Percentiles rank a stretch among this genome's conserved stretches.
These are phyloP conservation scores for Monilinia vaccinii-corymbosi DNA, from an alignment of 2,329 filamentous ascomycete genomes.

Conservation along the genomic window DNA sequence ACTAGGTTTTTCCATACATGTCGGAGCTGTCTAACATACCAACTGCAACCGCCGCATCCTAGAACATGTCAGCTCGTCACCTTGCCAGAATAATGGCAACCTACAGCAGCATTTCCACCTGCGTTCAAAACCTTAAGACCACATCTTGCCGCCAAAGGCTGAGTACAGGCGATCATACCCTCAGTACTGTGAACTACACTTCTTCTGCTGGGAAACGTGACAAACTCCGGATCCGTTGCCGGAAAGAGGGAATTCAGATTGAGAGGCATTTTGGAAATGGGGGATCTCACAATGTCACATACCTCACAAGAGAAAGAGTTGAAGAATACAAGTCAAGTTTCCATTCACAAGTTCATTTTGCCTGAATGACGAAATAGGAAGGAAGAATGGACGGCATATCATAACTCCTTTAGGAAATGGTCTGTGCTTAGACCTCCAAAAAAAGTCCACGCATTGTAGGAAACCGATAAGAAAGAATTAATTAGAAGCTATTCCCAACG, in stretches of 20 bases:
- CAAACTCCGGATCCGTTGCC: conserved; percentile 36
- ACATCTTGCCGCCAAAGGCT: conserved; percentile 81
- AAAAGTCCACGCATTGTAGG: conserved; percentile 6
- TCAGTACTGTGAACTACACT: conserved; percentile 91
- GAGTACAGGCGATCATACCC: conserved; percentile 82
- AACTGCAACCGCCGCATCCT: conserved; percentile 95
- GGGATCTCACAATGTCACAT: no score
- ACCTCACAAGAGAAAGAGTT: no score
- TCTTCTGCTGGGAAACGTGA: conserved; percentile 66
- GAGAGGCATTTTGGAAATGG: conserved; percentile 24
- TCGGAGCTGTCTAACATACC: conserved; percentile 40
- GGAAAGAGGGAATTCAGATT: conserved; percentile 28
- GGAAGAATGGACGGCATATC: no score
- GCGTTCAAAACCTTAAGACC: conserved; percentile 76
- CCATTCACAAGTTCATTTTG: neutral
- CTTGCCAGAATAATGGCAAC: conserved; percentile 27
- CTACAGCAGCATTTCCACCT: conserved; percentile 87
- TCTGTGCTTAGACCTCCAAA: neutral
- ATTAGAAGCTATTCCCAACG: conserved; percentile 2
- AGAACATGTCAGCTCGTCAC: conserved; percentile 6
- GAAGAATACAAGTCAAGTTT: no score
- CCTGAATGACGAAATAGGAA: no score
- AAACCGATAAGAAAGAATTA: conserved; percentile 7
- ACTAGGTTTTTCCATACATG: neutral
- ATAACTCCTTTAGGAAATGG: neutral